These are phyloP conservation scores for Venturia oleaginea DNA, from an alignment of 2,329 filamentous ascomycete genomes.

Conservation along the genomic window DNA sequence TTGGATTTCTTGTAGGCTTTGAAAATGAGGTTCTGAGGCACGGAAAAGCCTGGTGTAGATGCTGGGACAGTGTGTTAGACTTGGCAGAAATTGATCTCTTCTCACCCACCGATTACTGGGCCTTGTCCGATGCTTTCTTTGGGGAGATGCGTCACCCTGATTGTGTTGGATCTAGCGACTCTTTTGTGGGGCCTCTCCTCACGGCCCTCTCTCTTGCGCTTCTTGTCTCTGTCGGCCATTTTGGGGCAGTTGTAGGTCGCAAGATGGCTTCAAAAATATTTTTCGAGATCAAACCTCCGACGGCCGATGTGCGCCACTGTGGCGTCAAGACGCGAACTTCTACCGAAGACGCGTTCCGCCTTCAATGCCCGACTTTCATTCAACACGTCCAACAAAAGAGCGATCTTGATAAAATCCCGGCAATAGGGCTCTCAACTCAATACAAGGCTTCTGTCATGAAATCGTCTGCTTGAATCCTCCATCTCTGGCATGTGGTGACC, in stretches of 20 bases:
- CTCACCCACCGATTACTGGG: neutral
- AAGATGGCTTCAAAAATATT: neutral
- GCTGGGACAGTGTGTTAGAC: constrained; percentile 23
- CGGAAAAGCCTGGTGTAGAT: constrained; percentile 29
- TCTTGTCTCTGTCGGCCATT: constrained; percentile 6
- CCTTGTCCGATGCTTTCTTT: constrained; percentile 36
- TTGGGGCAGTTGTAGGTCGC: constrained; percentile 24
- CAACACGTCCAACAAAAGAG: neutral
- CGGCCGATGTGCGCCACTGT: neutral
- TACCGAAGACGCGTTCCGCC: neutral
- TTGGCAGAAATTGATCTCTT: neutral
- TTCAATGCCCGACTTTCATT: neutral
- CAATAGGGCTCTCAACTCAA: neutral
- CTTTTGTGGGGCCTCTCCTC: constrained; percentile 18
- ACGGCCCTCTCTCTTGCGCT: neutral
- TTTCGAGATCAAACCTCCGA: too few relatives aligned
- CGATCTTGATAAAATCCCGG: too few relatives aligned
- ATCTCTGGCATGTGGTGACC: neutral
- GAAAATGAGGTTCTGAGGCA: constrained; percentile 35
- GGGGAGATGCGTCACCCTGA: neutral
- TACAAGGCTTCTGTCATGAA: neutral
- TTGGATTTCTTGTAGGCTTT: constrained; percentile 38
- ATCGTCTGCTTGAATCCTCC: neutral
- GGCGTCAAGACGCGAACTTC: neutral
- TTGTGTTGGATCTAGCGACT: neutral